Conservation (phyloP, 768 basidiomycete genomes). For the Pleurotus platypus region DNA sequence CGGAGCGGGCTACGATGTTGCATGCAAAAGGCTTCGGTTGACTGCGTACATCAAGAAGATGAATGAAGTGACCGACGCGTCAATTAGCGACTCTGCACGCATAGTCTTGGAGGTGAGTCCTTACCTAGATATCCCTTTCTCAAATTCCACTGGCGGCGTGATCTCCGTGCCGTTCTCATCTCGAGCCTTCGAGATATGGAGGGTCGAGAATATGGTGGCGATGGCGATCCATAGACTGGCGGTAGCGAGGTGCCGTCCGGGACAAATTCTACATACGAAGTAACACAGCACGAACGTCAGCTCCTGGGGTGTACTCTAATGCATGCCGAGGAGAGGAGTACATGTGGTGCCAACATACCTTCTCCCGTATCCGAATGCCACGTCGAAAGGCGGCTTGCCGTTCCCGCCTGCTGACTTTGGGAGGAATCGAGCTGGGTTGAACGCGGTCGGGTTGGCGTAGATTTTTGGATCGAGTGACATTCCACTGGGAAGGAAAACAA, state of each 20-base stretch:
- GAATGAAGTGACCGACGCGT: background rate
- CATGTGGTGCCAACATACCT: slow-evolving; percentile 12
- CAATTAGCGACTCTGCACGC: background rate
- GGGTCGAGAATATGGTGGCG: slow-evolving; percentile 38
- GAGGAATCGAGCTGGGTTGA: slow-evolving; percentile 23
- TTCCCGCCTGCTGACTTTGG: slow-evolving; percentile 15
- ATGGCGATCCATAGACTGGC: slow-evolving; percentile 41
- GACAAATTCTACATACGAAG: slow-evolving; percentile 38
- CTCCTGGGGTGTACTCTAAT: background rate
- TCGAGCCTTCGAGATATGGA: slow-evolving; percentile 37
- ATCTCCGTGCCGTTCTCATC: slow-evolving; percentile 38
- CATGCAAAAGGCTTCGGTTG: slow-evolving; percentile 7
- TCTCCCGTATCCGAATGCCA: slow-evolving; percentile 28
- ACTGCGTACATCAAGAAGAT: too few species aligned
- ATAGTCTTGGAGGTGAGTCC: too few species aligned
- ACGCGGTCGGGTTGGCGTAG: slow-evolving; percentile 20
- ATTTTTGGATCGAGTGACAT: slow-evolving; percentile 21
- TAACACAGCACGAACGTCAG: background rate
- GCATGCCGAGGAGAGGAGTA: background rate
- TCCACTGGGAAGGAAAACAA: slow-evolving; percentile 13
- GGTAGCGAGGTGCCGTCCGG: slow-evolving; percentile 51
- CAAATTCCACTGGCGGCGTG: slow-evolving; percentile 34
- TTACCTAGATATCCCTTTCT: slow-evolving; percentile 43
- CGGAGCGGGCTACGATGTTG: background rate
- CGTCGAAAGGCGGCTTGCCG: slow-evolving; percentile 20